A percentile compares a stretch with the other conserved stretches of the same genome.
phyloP scores from a whole-genome alignment of 176 grass and related monocot genomes.

The Raddia guianensis region DNA sequence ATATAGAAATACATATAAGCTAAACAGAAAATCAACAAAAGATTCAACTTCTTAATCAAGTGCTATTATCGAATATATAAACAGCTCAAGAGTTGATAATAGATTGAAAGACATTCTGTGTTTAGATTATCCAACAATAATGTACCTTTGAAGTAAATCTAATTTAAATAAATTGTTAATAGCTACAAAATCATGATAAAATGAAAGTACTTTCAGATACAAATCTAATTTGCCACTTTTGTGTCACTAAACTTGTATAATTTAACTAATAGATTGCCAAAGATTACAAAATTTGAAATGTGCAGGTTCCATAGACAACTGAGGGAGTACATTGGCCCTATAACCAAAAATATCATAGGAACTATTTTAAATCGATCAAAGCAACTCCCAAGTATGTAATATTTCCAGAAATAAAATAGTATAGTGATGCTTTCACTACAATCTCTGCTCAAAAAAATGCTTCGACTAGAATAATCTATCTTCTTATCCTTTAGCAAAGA shows the following conservation, averaged over 20 bases:
- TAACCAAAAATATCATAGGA: not conserved
- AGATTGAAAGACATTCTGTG: not conserved
- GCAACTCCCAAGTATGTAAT: slow-evolving; percentile 11
- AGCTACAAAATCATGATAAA: not conserved
- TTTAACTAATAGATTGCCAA: not conserved
- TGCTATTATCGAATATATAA: not conserved
- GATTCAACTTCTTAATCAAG: not conserved
- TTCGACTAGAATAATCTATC: not conserved
- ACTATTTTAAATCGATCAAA: slow-evolving; percentile 25
- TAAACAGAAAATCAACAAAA: not conserved
- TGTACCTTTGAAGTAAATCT: not conserved
- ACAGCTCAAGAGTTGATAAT: not conserved
- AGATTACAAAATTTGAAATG: not conserved
- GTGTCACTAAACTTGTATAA: not conserved
- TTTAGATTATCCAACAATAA: slow-evolving; percentile 17
- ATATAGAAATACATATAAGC: not conserved
- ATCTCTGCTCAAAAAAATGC: not conserved
- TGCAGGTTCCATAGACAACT: not conserved
- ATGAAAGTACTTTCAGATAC: not conserved
- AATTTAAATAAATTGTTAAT: not conserved
- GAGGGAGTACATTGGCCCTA: not conserved
- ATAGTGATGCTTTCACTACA: slow-evolving; percentile 8
- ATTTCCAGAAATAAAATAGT: slow-evolving; percentile 16
- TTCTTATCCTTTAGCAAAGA: slow-evolving; percentile 14
- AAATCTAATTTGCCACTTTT: not conserved